Conservation (phyloP, 2,329 filamentous ascomycete species). For the Alternaria arborescens region DNA sequence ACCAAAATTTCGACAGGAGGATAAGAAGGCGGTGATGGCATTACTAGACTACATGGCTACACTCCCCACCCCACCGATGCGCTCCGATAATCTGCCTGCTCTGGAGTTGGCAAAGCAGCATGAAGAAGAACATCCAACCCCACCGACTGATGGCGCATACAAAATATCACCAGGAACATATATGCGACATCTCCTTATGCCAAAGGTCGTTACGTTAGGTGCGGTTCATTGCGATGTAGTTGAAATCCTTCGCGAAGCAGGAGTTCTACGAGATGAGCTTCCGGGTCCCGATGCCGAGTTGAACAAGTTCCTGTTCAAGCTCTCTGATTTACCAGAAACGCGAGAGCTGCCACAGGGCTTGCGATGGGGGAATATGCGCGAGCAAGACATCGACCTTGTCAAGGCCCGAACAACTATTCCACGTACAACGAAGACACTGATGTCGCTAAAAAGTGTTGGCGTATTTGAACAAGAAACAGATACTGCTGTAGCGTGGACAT, state of each 20-base stretch:
- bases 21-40: constrained; percentile 40
- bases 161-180: constrained; percentile 32
- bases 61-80: constrained; percentile 38
- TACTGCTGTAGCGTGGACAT: constrained; percentile 70
- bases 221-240: constrained; percentile 50
- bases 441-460: constrained; percentile 52
- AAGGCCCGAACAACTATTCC: constrained; percentile 60
- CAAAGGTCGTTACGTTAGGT: constrained; percentile 56
- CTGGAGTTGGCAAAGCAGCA: constrained; percentile 42
- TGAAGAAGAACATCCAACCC: constrained; percentile 35
- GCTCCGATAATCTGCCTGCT: constrained; percentile 32
- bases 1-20: constrained; percentile 33
- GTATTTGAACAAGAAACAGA: constrained; percentile 56
- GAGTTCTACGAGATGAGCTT: constrained; percentile 40
- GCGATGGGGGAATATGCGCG: constrained; percentile 63
- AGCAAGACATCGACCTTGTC: constrained; percentile 66
- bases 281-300: constrained; percentile 45
- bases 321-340: constrained; percentile 56
- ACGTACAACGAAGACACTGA: constrained; percentile 59
- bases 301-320: constrained; percentile 67
- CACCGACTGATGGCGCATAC: constrained; percentile 31
- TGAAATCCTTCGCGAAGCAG: constrained; percentile 29
- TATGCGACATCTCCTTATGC: constrained; percentile 43
- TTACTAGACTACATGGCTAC: constrained; percentile 41
- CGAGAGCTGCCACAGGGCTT: constrained; percentile 58